Evolutionary conservation across 495 filamentous ascomycete genomes (phyloP).

Genomic region (Astrothelium subdiscretum): DNA sequence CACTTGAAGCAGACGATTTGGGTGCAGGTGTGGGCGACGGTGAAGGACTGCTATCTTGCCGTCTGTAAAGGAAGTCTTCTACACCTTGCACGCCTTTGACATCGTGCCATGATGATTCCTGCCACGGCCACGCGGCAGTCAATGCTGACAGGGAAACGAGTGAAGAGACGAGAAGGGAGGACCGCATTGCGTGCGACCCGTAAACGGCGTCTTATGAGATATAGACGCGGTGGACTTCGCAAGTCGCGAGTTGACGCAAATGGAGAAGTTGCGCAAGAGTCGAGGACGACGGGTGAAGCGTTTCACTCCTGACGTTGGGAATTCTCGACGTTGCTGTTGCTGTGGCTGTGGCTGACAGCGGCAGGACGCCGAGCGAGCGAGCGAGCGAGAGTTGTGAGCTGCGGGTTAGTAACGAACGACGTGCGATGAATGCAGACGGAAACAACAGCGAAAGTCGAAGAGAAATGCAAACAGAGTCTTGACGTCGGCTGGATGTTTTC

Average conservation of each 20-base stretch:
- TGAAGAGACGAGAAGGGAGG: constrained; percentile 21
- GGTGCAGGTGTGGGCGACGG: constrained; percentile 5
- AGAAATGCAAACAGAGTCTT: background rate
- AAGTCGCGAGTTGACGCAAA: background rate
- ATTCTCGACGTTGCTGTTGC: too few relatives aligned
- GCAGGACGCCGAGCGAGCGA: background rate
- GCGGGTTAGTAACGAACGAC: background rate
- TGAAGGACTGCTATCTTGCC: constrained; percentile 15
- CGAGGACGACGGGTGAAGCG: background rate
- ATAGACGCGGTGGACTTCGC: background rate
- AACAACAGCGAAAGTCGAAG: background rate
- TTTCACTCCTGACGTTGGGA: background rate
- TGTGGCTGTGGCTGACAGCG: background rate
- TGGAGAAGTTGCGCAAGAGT: background rate
- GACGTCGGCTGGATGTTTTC: background rate
- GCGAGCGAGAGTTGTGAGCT: background rate
- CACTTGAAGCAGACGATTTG: constrained; percentile 7
- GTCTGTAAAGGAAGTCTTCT: constrained; percentile 13
- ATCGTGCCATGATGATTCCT: constrained; percentile 12
- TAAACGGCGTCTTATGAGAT: background rate
- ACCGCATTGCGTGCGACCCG: constrained; percentile 19
- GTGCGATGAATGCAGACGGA: background rate
- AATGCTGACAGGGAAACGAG: constrained; percentile 23
- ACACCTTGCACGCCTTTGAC: constrained; percentile 17
- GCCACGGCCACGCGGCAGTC: constrained; percentile 19